Base-by-base conservation (phyloP, 129 eudicot genomes). In the Pulicaria dysenterica region DNA sequence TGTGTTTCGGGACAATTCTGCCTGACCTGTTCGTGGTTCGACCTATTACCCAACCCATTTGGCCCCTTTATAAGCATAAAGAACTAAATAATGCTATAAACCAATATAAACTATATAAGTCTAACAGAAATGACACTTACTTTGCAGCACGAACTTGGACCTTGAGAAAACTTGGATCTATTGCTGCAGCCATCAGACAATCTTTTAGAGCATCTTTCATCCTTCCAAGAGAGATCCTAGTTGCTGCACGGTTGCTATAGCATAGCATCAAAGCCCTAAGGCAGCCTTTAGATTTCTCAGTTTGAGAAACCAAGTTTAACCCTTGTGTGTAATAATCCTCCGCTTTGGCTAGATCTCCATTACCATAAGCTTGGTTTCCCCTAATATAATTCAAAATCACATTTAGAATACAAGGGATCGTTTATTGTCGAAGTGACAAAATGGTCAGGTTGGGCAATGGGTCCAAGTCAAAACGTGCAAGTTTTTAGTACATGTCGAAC, bases 171-270 rank as follows among this genome's bases (percentile, higher is more conserved):
- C 55, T 84, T 61, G 99, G 91, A 83, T 95, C 97, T 51, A 95
- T 73, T 39, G 86, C 85, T 82, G 96, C 87, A 80, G 99, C 99
- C 83, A 79, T 79, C 77, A 81, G 59, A 74, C 99, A 95, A 73
- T 95, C 99, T 71, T 83, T 82, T 56, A 95, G 73, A n/a, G 97
- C 99, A 57, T 90, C 99, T 81, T 87, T 88, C 85, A 90, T 69
- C 74, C 88, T 95, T 74, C 99, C 97, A 77, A 85, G 91, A 72
- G 96, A 81, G 79, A 95, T 86, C 13, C 87, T 91, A 64, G 95
- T 81, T 40, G 99, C 97, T 45, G 99, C 99, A 73, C 99, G 97
- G 78, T 95, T 95, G 86, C 99, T 95, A 72, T 95, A 88, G 85
- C 99, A 95, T 74, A 95, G 73, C 96, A 90, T 85, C 75, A 88